Conservation (phyloP, 768 basidiomycete species). For the Lactarius pseudohatsudake region DNA sequence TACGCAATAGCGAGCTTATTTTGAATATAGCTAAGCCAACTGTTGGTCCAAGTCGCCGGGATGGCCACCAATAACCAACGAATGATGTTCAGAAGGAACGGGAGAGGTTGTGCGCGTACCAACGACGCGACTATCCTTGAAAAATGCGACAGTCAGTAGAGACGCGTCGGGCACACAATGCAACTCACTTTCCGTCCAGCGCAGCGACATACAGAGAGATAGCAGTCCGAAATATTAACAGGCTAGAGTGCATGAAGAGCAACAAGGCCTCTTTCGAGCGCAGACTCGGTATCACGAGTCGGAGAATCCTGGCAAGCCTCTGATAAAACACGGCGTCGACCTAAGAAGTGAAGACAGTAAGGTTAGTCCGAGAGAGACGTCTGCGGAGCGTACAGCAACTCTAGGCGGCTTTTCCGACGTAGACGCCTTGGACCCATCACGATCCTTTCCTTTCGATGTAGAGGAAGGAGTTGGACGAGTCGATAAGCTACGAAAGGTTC, state of each 20-base stretch:
- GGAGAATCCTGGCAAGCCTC: slow-evolving; percentile 70
- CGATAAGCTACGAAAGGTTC: slow-evolving; percentile 60
- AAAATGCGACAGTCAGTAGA: slow-evolving; percentile 2
- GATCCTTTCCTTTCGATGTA: slow-evolving; percentile 39
- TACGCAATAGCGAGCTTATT: slow-evolving; percentile 90
- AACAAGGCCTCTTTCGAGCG: slow-evolving; percentile 86
- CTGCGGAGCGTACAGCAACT: slow-evolving; percentile 60
- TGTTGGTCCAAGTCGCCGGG: slow-evolving; percentile 91
- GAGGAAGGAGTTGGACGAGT: slow-evolving; percentile 40
- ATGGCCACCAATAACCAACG: slow-evolving; percentile 91
- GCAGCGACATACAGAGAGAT: slow-evolving; percentile 94
- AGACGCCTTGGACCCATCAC: slow-evolving; percentile 37
- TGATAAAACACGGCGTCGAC: slow-evolving; percentile 92
- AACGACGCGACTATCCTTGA: slow-evolving; percentile 90
- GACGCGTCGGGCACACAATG: slow-evolving; percentile 8
- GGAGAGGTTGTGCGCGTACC: slow-evolving; percentile 76
- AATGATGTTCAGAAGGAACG: slow-evolving; percentile 82
- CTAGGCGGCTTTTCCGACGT: slow-evolving; percentile 48
- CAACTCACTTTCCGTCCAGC: slow-evolving; percentile 77
- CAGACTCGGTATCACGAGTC: slow-evolving; percentile 85
- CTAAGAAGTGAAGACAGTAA: slow-evolving; percentile 38
- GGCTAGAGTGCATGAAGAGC: slow-evolving; percentile 82
- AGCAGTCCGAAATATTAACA: slow-evolving; percentile 86
- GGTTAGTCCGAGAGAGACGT: background rate
- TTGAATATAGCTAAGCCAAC: slow-evolving; percentile 91